These are phyloP conservation scores for Capronia americana DNA, from an alignment of 2,329 filamentous ascomycete species.

Conservation along the genomic window DNA sequence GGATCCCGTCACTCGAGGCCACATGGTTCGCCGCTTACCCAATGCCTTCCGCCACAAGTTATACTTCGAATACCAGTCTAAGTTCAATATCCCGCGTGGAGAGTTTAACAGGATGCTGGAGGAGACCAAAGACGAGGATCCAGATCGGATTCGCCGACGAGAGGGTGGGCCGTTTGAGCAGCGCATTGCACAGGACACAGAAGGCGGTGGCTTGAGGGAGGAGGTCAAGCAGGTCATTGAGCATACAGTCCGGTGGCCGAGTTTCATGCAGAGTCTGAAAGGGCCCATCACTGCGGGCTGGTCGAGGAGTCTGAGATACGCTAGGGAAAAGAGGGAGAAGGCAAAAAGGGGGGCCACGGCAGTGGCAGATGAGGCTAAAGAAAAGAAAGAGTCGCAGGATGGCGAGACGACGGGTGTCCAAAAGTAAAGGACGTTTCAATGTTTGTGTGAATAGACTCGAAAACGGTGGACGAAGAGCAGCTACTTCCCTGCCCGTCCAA, in stretches of 20 bases:
- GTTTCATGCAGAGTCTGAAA: conserved; percentile 85
- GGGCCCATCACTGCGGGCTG: conserved; percentile 79
- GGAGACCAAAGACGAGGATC: conserved; percentile 71
- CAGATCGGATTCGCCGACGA: conserved; percentile 70
- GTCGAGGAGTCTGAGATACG: conserved; percentile 72
- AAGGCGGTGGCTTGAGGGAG: conserved; percentile 66
- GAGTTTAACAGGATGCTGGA: conserved; percentile 88
- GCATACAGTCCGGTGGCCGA: conserved; percentile 91
- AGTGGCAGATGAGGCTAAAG: conserved; percentile 16
- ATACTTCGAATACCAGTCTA: conserved; percentile 93
- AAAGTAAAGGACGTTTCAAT: not conserved
- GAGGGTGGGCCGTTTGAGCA: conserved; percentile 86
- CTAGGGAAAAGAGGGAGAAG: conserved; percentile 75
- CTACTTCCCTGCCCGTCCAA: conserved; percentile 37
- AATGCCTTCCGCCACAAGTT: conserved; percentile 84
- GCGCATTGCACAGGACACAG: conserved; percentile 75
- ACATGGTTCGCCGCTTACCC: conserved; percentile 93
- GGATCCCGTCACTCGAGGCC: conserved; percentile 86
- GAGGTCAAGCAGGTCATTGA: conserved; percentile 79
- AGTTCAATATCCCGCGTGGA: conserved; percentile 80
- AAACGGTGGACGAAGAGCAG: conserved; percentile 27
- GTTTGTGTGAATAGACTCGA: conserved; percentile 21
- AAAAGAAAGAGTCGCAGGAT: conserved; percentile 11
- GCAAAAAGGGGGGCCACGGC: conserved; percentile 39
- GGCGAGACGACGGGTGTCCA: not conserved